Evolutionary conservation across 2,329 filamentous ascomycete species (phyloP), one percentile per base, ranked within the genome.

Genomic region (Corynespora cassiicola): DNA sequence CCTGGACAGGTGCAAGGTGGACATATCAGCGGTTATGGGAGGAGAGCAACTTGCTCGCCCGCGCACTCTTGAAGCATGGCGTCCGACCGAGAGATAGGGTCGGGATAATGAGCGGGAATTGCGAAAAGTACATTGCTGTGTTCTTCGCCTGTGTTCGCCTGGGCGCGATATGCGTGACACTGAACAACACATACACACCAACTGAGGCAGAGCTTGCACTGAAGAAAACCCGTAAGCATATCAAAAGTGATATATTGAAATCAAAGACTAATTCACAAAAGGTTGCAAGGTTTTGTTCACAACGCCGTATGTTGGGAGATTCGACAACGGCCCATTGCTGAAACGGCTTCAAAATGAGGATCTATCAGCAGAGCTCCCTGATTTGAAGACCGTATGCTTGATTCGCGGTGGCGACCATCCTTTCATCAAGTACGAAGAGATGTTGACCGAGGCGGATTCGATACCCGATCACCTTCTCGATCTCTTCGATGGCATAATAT

Each of bases 171-270:
- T 73, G 90, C 35, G 87, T 90, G 18, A 88, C 90, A 28, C 72
- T 91, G 50, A 91, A 91, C 71, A 91, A 90, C 69, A 91, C 87
- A 0, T 91, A 91, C 62, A 91, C 87, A 1, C 77, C 84, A 2
- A 80, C 78, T 1, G 87, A 91, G 68, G 82, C 86, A 31, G 77
- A 83, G 61, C 86, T 87, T 65, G 87, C 85, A 7, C 66, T 91
- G 18, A 77, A 79, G 37, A 88, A 90, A 58, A 83, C 85, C 11
- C 82, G 84, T 86, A 68, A 51, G n/a, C n/a, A n/a, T n/a, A n/a
- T n/a, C n/a, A n/a, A n/a, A n/a, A n/a, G 74, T 63, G 12, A 24
- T 12, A 6, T 8, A 7, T 22, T 11, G 10, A 5, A n/a, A 5
- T 5, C n/a, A 2, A 10, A 34, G 6, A 17, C 34, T 55, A 30